These are phyloP conservation scores for Annulohypoxylon maeteangense DNA, from an alignment of 495 filamentous ascomycete species.

Conservation along the genomic window DNA sequence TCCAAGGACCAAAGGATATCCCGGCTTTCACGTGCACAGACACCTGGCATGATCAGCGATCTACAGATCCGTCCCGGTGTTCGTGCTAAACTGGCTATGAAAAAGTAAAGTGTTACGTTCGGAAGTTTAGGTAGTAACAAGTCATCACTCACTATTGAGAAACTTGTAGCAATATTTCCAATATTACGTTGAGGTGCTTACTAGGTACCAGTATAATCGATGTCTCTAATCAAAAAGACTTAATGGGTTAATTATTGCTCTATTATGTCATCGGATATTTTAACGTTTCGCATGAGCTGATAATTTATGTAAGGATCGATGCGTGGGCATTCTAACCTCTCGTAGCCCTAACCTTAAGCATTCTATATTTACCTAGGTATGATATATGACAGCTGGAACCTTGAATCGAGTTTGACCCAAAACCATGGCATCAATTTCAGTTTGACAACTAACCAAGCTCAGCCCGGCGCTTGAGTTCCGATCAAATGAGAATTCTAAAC, in stretches of 20 bases:
- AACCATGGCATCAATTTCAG: not conserved
- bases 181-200: not conserved
- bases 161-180: not conserved
- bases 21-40: slow-evolving; percentile 14
- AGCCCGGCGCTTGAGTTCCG: not conserved
- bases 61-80: slow-evolving; percentile 28
- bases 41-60: slow-evolving; percentile 10
- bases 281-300: not conserved
- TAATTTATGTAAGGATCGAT: not conserved
- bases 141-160: not conserved
- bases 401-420: not conserved
- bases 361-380: not conserved
- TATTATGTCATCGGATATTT: not conserved
- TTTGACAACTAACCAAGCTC: not conserved
- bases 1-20: slow-evolving; percentile 2
- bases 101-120: not conserved
- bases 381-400: not conserved
- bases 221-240: no score
- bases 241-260: not conserved
- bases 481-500: not conserved
- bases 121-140: not conserved
- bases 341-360: not conserved
- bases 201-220: no score
- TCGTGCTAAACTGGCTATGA: slow-evolving; percentile 11
- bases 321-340: not conserved